Percentiles rank a stretch among this genome's conserved stretches.
These are phyloP conservation scores for Yarrowia bubula DNA, from an alignment of 805 yeast species.

Conservation along the genomic window DNA sequence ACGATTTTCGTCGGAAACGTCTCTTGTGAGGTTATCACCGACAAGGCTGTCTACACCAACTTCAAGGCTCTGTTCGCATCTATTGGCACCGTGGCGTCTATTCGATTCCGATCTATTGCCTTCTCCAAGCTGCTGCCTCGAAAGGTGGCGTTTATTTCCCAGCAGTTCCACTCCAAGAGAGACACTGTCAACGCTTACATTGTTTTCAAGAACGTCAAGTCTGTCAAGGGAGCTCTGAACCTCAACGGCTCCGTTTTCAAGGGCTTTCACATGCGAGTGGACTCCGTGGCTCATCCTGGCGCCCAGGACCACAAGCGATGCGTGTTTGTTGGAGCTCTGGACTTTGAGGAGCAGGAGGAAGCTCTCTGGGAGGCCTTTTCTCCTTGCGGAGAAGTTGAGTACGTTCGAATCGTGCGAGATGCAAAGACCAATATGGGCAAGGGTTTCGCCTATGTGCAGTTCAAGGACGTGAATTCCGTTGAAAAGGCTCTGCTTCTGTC, in stretches of 20 bases:
- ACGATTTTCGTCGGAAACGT: conserved; percentile 90
- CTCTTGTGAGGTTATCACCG: conserved; percentile 59
- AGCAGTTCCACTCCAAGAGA: conserved; percentile 70
- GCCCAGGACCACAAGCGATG: conserved; percentile 79
- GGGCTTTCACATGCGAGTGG: conserved; percentile 81
- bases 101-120: conserved; percentile 89
- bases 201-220: conserved; percentile 60
- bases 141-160: conserved; percentile 83
- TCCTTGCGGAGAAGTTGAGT: conserved; percentile 68
- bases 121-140: conserved; percentile 85
- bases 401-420: conserved; percentile 88
- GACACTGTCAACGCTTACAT: conserved; percentile 86
- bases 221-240: conserved; percentile 45
- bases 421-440: conserved; percentile 92
- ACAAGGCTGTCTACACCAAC: conserved; percentile 56
- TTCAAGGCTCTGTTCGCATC: conserved; percentile 60
- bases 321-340: conserved; percentile 89
- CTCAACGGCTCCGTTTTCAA: conserved; percentile 69
- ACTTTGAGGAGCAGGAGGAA: conserved; percentile 91
- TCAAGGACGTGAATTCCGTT: conserved; percentile 62
- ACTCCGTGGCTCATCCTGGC: conserved; percentile 88
- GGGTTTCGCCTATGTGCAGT: conserved; percentile 96
- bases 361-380: conserved; percentile 79
- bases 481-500: conserved; percentile 76
- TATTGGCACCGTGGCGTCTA: conserved; percentile 59